Percentiles rank a stretch among this genome's conserved stretches.
phyloP scores from a whole-genome alignment of 2,329 filamentous ascomycete species.

The Trichophyton rubrum region DNA sequence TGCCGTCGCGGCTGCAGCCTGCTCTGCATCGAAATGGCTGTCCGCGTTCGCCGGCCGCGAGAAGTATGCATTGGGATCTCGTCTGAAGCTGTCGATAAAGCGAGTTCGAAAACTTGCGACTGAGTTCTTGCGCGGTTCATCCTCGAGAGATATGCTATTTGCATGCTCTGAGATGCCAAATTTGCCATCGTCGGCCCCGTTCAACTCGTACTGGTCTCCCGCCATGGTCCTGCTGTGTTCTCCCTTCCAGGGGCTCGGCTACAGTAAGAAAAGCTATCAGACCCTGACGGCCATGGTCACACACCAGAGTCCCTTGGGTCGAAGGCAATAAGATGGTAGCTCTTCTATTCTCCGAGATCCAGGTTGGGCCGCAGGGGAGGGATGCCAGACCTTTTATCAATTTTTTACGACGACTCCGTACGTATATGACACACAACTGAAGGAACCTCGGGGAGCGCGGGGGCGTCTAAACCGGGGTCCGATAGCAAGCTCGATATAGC shows the following conservation, averaged over 20 bases:
- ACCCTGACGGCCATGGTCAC: neutral
- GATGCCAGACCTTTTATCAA: neutral
- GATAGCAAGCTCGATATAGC: neutral
- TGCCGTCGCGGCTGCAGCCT: constrained; percentile 19
- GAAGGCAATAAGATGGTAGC: neutral
- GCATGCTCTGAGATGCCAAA: neutral
- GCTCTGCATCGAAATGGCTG: constrained; percentile 18
- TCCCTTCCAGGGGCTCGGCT: neutral
- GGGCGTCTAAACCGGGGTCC: neutral
- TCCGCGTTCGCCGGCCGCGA: constrained; percentile 13
- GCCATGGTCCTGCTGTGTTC: neutral
- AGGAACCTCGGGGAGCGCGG: neutral
- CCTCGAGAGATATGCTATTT: neutral
- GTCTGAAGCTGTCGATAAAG: constrained; percentile 19
- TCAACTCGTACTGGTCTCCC: neutral
- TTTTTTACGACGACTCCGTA: neutral
- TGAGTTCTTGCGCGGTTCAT: neutral
- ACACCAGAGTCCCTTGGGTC: neutral
- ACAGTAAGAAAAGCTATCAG: neutral
- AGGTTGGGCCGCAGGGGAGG: neutral
- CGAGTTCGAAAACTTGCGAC: constrained; percentile 9
- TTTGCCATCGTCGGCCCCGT: neutral
- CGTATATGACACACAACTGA: neutral
- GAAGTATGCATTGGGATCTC: constrained; percentile 19
- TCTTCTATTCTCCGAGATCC: neutral